These are phyloP conservation scores for Xylaria sp. DNA, from an alignment of 2,329 filamentous ascomycete species.

Conservation along the genomic window DNA sequence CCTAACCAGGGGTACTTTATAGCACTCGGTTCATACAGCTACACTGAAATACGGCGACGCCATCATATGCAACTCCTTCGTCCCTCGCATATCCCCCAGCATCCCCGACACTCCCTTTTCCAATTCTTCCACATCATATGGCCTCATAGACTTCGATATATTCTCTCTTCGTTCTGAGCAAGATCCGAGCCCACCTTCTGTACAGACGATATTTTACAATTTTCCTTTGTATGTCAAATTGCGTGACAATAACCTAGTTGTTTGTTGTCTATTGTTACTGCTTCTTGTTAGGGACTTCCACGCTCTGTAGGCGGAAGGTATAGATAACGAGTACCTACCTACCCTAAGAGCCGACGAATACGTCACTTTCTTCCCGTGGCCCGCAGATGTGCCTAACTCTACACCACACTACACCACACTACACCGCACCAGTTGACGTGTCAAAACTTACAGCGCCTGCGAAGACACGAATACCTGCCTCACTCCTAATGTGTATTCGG, in stretches of 20 bases:
- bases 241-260: not conserved
- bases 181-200: not conserved
- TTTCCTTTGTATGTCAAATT: not conserved
- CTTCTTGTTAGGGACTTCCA: not conserved
- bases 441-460: not conserved
- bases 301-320: not conserved
- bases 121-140: slow-evolving; percentile 16
- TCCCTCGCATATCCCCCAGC: slow-evolving; percentile 7
- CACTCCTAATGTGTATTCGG: not conserved
- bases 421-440: not conserved
- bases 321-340: not conserved
- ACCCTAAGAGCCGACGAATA: slow-evolving; percentile 20
- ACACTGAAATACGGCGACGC: not conserved
- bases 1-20: not conserved
- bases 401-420: not conserved
- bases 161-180: not conserved
- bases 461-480: not conserved
- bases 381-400: slow-evolving; percentile 7
- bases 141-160: not conserved
- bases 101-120: slow-evolving; percentile 17
- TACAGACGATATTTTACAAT: not conserved
- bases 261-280: not conserved
- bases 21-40: not conserved
- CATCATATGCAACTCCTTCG: slow-evolving; percentile 21
- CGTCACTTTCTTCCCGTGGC: slow-evolving; percentile 24